Evolutionary conservation across 2,329 filamentous ascomycete species (phyloP), one percentile per base, ranked within the genome.

Genomic region (Chrysosporium queenslandicum): DNA sequence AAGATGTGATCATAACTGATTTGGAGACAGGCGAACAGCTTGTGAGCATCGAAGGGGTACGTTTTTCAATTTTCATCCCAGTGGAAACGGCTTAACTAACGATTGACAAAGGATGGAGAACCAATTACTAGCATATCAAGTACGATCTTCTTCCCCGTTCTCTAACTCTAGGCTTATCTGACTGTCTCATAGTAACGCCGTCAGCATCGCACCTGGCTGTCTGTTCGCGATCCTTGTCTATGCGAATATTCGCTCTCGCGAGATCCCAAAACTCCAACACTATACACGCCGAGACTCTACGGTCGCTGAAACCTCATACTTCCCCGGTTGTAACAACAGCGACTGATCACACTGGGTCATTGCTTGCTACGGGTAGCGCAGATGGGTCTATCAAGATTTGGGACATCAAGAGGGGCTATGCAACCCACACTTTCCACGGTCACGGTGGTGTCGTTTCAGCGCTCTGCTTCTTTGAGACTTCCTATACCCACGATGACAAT

Each of bases 341-440:
- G 1, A 82, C 92, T 56, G 92, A 98, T 66, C 78, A 81, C 50
- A 95, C 90, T 1, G 86, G 90, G 63, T 94, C 91, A 1, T 74
- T 98, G 11, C 76, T 98, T 40, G 92, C 90, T 14, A 97, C 91
- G 14, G 92, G 94, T 57, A 87, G 87, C 46, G 90, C 92, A 2
- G 92, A 98, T 65, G 92, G 92, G 21, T 81, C 86, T 0, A 87
- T 97, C 61, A 98, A 98, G 68, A 84, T 98, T 49, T 98, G 91
- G 91, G 92, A 98, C 69, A 88, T 98, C 55, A 76, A 78, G 46
- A 87, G 84, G 41, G 92, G 92, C 20, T 97, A 86, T 68, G 82
- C 89, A 29, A 98, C 94, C 25, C 92, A 98, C 69, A 95, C 88
- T 0, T 94, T 98, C 68, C 86, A 91, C 60, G 90, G 90, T 1